Evolutionary conservation across 169 alveolate species (phyloP), one percentile per base, ranked within the genome.

Genomic region (Plasmodium chabaudi): DNA sequence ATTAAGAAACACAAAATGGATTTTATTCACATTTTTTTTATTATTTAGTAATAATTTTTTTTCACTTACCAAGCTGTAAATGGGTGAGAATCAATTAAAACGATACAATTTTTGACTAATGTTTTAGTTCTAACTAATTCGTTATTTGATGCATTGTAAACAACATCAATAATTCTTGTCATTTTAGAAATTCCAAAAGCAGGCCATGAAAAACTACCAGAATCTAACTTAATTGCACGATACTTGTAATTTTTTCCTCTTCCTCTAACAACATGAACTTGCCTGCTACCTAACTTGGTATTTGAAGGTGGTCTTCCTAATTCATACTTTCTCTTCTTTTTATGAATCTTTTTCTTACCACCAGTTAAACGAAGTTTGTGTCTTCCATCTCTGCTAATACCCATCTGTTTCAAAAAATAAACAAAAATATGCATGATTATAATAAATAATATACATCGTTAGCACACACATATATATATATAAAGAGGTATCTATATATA

Each of bases 81-180:
- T 55, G 99, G 99, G 49, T 99, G 97, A 73, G 99, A 99, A 88
- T 99, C 99, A 75, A 99, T 96, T 77, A 96, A 95, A 55, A 99
- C 99, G 77, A 99, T 98, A 64, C 98, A 93, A 96, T 98, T 98
- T 97, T 98, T 99, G 64, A 98, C 99, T 87, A 99, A 91, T 27
- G 99, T 98, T 95, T 98, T 98, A 56, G 99, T 99, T 86, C 99
- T 98, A 70, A 98, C 99, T 82, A 98, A 94, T 95, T 99, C 99
- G 96, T 99, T 99, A 96, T 98, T 98, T 90, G 99, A 97, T 65
- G 99, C 99, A 89, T 99, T 98, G 97, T 98, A 99, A 69, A 98
- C 99, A 88, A 98, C 99, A 75, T 98, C 99, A 93, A 98, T 84
- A 90, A 99, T 95, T 95, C 99, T 98, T 73, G 99, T 95, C 94